phyloP scores from a whole-genome alignment of 345 rosid genomes.

The Sonneratia alba region DNA sequence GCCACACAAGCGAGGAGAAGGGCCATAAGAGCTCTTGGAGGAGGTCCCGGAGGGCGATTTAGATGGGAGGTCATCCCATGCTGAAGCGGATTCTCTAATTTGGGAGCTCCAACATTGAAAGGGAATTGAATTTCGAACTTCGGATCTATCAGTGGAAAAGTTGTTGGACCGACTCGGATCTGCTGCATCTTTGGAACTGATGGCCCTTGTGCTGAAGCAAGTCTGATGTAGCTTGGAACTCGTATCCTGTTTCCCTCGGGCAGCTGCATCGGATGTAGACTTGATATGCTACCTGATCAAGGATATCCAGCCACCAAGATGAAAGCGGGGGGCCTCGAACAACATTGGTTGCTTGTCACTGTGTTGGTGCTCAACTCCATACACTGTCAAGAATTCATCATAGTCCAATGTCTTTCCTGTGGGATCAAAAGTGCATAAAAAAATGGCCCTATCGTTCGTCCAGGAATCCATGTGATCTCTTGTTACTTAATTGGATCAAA shows the following conservation, averaged over 20 bases:
- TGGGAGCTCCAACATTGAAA: slow-evolving; percentile 17
- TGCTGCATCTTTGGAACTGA: not conserved
- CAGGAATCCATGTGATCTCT: too few species aligned
- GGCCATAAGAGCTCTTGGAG: slow-evolving; percentile 19
- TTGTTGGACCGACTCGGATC: not conserved
- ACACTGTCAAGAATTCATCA: too few species aligned
- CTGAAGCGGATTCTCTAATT: slow-evolving; percentile 21
- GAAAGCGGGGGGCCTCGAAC: not conserved
- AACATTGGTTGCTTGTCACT: too few species aligned
- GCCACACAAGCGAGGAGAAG: slow-evolving; percentile 24
- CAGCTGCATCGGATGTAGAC: not conserved
- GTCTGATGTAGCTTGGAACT: not conserved
- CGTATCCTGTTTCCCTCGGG: not conserved
- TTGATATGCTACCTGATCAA: not conserved
- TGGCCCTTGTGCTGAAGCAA: not conserved
- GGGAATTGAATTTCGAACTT: not conserved
- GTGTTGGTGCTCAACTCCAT: too few species aligned
- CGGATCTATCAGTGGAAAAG: not conserved
- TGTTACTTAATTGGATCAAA: too few species aligned
- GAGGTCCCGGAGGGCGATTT: slow-evolving; percentile 34
- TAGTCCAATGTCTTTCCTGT: too few species aligned
- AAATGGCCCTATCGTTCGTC: not conserved
- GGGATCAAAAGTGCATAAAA: not conserved
- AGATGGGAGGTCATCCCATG: slow-evolving; percentile 36
- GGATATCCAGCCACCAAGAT: not conserved